These are phyloP conservation scores for Suhomyces bokatorum DNA, from an alignment of 1,139 yeast genomes.

Conservation along the genomic window DNA sequence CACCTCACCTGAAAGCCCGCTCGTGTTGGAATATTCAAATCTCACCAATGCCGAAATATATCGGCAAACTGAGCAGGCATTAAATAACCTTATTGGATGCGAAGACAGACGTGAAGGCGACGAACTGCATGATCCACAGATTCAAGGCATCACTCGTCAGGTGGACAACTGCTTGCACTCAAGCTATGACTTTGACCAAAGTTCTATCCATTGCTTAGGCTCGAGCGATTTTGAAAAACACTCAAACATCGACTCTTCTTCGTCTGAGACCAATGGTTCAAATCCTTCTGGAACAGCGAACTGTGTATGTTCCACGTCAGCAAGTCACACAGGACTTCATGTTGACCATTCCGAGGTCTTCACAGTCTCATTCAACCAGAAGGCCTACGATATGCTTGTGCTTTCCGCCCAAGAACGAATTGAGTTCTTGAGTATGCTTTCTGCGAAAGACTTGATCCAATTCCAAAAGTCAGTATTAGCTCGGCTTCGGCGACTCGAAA, in stretches of 20 bases:
- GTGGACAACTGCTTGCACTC: not conserved
- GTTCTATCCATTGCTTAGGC: not conserved
- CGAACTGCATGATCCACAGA: not conserved
- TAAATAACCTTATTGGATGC: not conserved
- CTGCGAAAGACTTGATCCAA: not conserved
- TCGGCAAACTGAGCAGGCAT: not conserved
- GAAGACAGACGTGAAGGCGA: not conserved
- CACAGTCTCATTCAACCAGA: not conserved
- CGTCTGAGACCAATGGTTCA: no score
- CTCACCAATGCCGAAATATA: not conserved
- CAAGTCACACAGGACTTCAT: not conserved
- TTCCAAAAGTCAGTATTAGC: conserved; percentile 2
- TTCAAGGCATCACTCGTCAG: not conserved
- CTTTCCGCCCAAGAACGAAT: not conserved
- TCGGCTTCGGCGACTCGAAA: not conserved
- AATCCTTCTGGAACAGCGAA: not conserved
- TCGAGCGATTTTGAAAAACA: not conserved
- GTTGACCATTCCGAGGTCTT: not conserved
- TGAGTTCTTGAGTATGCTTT: not conserved
- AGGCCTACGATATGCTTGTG: not conserved
- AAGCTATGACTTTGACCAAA: not conserved
- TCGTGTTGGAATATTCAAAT: not conserved
- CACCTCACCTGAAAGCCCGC: not conserved
- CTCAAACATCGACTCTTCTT: no score
- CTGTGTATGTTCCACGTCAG: not conserved